A percentile compares a stretch with the other conserved stretches of the same genome.
phyloP scores from a whole-genome alignment of 2,329 filamentous ascomycete species.

The Calonectria pseudoreteaudii region DNA sequence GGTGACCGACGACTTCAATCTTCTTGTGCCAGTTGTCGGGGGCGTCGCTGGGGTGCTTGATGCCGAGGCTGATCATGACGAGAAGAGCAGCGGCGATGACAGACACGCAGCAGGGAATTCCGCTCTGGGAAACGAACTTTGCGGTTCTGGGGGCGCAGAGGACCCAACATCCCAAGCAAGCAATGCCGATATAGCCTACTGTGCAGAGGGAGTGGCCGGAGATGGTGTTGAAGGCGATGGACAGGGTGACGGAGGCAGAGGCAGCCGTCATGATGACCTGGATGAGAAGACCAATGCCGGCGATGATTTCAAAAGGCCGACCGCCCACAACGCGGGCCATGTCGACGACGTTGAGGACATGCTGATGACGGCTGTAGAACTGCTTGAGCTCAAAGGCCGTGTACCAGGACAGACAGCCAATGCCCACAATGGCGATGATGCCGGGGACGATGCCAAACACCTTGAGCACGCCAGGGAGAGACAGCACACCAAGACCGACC shows the following conservation, averaged over 20 bases:
- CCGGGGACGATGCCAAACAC: constrained; percentile 76
- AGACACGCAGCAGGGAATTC: constrained; percentile 48
- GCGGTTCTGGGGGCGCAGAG: constrained; percentile 78
- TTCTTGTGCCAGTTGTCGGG: constrained; percentile 44
- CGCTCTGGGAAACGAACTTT: constrained; percentile 50
- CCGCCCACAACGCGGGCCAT: constrained; percentile 68
- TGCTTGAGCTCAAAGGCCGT: constrained; percentile 65
- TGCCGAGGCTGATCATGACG: constrained; percentile 51
- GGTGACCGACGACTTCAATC: constrained; percentile 44
- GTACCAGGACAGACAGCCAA: constrained; percentile 74
- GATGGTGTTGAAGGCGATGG: constrained; percentile 78
- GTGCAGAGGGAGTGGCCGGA: constrained; percentile 72
- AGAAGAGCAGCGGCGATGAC: constrained; percentile 51
- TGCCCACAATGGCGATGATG: constrained; percentile 74
- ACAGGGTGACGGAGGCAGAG: constrained; percentile 74
- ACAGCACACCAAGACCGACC: constrained; percentile 64
- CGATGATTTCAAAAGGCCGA: constrained; percentile 38
- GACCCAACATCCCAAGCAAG: constrained; percentile 70
- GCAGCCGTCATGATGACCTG: constrained; percentile 80
- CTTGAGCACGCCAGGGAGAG: constrained; percentile 78
- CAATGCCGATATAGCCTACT: constrained; percentile 72
- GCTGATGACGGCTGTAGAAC: constrained; percentile 76
- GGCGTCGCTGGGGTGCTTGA: constrained; percentile 45
- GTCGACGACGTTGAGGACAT: constrained; percentile 78
- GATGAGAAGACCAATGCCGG: constrained; percentile 72